Base-by-base conservation (phyloP, 345 rosid genomes). In the Nasturtium officinale region DNA sequence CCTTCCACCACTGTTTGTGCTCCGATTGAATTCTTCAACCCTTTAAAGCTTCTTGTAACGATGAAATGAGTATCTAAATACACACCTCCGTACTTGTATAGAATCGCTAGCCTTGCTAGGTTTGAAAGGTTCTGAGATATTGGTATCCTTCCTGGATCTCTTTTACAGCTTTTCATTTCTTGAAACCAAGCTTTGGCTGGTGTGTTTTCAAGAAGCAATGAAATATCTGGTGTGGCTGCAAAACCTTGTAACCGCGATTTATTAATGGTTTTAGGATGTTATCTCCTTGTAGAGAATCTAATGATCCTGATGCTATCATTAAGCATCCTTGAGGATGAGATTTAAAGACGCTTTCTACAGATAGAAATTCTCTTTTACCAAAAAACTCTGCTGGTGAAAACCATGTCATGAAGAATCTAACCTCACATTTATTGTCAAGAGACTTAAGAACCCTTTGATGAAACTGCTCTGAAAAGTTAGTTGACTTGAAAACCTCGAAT, bases 401-500 rank as follows among this genome's bases (percentile, higher is more conserved):
- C 98, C 96, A 93, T 43, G 90, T 89, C 98, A 89, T 87, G 83
- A 84, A 93, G 75, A 89, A 84, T 66, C 73, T 83, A 52, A 84
- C 77, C 18, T 80, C 85, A n/a, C 97, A 90, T 3, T 63, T 47
- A 1, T 77, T 55, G 69, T 74, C 38, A 40, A 90, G 84, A 76
- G 90, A 89, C 16, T 80, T 63, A 11, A 80, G 38, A 67, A 85
- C 82, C 30, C 89, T 82, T 5, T 78, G 65, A 12, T 86, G 89
- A 57, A 90, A 93, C 62, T 71, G 62, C 79, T 48, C 32, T 21
- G 89, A 80, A 48, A 78, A 13, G 43, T 81, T 61, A 11, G 83
- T 77, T 25, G 96, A 83, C 79, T 63, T 79, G 75, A 93, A 80
- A 61, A 87, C 79, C 67, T 82, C 84, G 29, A 82, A 68, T 1